Base-by-base conservation (phyloP, 768 basidiomycete genomes). In the Suillus subalutaceus region DNA sequence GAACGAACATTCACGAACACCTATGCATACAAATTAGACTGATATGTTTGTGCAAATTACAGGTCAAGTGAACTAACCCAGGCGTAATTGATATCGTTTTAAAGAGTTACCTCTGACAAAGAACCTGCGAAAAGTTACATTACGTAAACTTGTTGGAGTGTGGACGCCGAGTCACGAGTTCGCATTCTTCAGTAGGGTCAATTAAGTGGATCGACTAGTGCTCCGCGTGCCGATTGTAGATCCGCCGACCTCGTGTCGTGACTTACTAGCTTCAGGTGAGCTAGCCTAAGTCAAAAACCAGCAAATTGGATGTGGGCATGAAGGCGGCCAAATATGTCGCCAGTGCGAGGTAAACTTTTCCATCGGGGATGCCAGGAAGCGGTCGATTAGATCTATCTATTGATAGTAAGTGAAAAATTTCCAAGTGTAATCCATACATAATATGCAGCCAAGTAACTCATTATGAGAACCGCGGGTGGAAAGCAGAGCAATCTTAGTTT, bases 401-500 rank as follows among this genome's bases (percentile, higher is more conserved):
- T 26, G 26, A n/a, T n/a, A 12, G 55, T 37, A 37, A 37, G 55
- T 37, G 55, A 56, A 56, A 56, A 56, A 13, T n/a, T 35, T 56
- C 55, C 55, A n/a, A 56, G 35, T 56, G 55, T 35, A 13, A 56
- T 37, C 12, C 55, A 56, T 35, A 56, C 55, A 37, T 56, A 56
- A 56, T 35, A 35, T 35, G 53, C n/a, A 48, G 18, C 3, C 16
- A 50, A 50, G 48, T 26, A 50, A 50, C 23, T 53, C 52, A 18
- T 32, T 35, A 55, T 35, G 53, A 55, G 53, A 55, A 55, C 6
- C 53, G 18, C 30, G 30, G 26, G 52, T 30, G 16, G 53, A 32
- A 30, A 2, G 37, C 37, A 37, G 35, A 48, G 23, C 37, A 23
- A 40, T 58, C 57, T 38, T 58, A 43, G 40, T 60, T 41, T 41